Percentiles rank a stretch among this genome's conserved stretches.
These are phyloP conservation scores for Heritiera littoralis DNA, from an alignment of 345 rosid species.

Conservation along the genomic window DNA sequence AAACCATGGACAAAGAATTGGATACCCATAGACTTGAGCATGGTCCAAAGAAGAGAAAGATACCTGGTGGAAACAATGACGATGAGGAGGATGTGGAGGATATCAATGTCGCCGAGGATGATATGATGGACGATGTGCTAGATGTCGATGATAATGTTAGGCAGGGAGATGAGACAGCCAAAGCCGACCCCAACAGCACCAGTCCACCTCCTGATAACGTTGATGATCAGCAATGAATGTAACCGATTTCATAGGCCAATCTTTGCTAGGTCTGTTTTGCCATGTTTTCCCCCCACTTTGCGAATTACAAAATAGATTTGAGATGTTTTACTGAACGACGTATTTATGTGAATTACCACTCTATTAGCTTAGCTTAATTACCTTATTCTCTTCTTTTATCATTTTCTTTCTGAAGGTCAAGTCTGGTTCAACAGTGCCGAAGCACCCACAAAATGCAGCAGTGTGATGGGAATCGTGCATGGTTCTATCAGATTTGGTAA, in stretches of 20 bases:
- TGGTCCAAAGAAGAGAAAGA: conserved; percentile 90
- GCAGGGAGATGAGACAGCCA: conserved; percentile 51
- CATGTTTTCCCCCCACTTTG: background rate
- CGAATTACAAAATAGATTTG: background rate
- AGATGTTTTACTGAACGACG: background rate
- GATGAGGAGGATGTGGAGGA: conserved; percentile 92
- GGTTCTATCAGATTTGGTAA: too few relatives aligned
- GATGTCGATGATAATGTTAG: conserved; percentile 63
- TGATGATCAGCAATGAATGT: conserved; percentile 21
- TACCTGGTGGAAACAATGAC: conserved; percentile 67
- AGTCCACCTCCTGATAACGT: conserved; percentile 30
- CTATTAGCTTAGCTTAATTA: too few relatives aligned
- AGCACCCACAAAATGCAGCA: background rate
- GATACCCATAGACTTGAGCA: conserved; percentile 93
- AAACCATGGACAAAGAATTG: conserved; percentile 95
- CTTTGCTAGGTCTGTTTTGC: conserved; percentile 14
- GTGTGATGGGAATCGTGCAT: too few relatives aligned
- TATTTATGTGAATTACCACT: too few relatives aligned
- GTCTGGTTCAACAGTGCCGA: background rate
- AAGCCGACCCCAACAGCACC: conserved; percentile 38
- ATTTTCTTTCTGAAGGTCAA: background rate
- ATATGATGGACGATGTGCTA: conserved; percentile 83
- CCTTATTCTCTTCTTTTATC: too few relatives aligned
- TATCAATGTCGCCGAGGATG: conserved; percentile 86
- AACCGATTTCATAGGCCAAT: background rate